Evolutionary conservation across 768 basidiomycete genomes (phyloP).

Genomic region (Termitomyces eurrhizus): DNA sequence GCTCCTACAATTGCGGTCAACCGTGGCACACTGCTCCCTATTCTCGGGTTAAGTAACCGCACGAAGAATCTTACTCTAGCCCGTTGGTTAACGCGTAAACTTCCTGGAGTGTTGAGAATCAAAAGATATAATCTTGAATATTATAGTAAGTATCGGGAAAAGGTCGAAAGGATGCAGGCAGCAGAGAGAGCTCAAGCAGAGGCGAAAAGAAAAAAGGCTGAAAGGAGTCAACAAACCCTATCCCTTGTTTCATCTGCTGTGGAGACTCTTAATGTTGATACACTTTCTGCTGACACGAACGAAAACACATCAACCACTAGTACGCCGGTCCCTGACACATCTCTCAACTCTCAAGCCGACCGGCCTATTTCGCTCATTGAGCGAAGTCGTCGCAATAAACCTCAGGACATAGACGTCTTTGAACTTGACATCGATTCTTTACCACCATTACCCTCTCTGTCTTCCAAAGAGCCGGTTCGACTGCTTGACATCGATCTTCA

Average conservation of each 20-base stretch:
- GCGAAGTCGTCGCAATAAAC: conserved; percentile 9
- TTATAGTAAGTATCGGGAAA: conserved; percentile 31
- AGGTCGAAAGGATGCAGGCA: conserved; percentile 14
- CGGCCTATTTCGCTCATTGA: conserved; percentile 3
- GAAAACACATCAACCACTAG: neutral
- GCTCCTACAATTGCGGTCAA: conserved; percentile 56
- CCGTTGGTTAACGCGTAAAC: conserved; percentile 52
- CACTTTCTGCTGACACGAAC: neutral
- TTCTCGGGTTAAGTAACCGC: conserved; percentile 55
- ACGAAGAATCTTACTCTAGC: conserved; percentile 56
- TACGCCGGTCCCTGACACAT: neutral
- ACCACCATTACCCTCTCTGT: conserved; percentile 14
- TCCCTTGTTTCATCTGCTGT: neutral
- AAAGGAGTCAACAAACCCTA: neutral
- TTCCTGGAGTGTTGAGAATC: conserved; percentile 39
- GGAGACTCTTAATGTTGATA: neutral
- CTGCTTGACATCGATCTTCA: conserved; percentile 53
- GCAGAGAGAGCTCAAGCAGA: conserved; percentile 12
- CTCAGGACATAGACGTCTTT: conserved; percentile 19
- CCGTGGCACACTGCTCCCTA: conserved; percentile 50
- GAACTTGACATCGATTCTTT: conserved; percentile 34
- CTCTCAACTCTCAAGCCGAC: neutral
- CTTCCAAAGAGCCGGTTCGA: conserved; percentile 24
- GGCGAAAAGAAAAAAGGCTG: neutral
- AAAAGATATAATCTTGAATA: conserved; percentile 46